Percentiles rank a stretch among this genome's conserved stretches.
These are phyloP conservation scores for Mortierella alpina DNA, from an alignment of 192 early-diverging fungal species.

Conservation along the genomic window DNA sequence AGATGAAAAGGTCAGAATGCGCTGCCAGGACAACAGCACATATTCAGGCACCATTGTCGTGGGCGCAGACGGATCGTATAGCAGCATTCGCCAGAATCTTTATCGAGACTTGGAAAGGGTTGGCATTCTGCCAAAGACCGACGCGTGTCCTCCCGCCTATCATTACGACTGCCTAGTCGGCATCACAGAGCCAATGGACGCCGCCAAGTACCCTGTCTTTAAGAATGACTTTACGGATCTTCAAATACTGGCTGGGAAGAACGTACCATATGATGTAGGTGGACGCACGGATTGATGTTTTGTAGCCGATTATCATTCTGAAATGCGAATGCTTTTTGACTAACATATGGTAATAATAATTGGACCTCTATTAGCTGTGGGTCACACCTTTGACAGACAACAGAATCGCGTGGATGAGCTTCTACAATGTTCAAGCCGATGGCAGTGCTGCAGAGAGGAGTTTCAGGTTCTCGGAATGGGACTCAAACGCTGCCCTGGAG, in stretches of 20 bases:
- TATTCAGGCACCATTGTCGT: constrained; percentile 24
- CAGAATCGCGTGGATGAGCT: constrained; percentile 25
- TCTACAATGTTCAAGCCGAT: constrained; percentile 5
- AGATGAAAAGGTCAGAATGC: constrained; percentile 11
- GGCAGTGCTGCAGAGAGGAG: constrained; percentile 5
- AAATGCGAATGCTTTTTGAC: no score
- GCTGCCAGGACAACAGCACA: constrained; percentile 15
- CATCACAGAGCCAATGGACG: constrained; percentile 15
- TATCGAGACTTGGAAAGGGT: constrained; percentile 3
- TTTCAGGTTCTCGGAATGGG: constrained; percentile 34
- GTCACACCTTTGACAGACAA: constrained; percentile 12
- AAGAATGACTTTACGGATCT: constrained; percentile 21
- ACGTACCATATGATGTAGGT: constrained; percentile 22
- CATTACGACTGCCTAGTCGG: constrained; percentile 32
- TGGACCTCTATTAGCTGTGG: constrained; percentile 16
- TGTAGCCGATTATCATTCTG: neutral
- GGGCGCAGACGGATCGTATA: constrained; percentile 36
- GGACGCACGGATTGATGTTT: neutral
- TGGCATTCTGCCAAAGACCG: constrained; percentile 4
- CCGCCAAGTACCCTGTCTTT: constrained; percentile 17
- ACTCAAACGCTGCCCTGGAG: constrained; percentile 6
- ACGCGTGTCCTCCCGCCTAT: constrained; percentile 13
- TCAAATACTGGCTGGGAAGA: constrained; percentile 12
- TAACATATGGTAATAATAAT: neutral
- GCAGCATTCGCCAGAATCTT: constrained; percentile 26